Conservation (phyloP, 1,284 basidiomycete genomes). For the Quambalaria eucalypti region DNA sequence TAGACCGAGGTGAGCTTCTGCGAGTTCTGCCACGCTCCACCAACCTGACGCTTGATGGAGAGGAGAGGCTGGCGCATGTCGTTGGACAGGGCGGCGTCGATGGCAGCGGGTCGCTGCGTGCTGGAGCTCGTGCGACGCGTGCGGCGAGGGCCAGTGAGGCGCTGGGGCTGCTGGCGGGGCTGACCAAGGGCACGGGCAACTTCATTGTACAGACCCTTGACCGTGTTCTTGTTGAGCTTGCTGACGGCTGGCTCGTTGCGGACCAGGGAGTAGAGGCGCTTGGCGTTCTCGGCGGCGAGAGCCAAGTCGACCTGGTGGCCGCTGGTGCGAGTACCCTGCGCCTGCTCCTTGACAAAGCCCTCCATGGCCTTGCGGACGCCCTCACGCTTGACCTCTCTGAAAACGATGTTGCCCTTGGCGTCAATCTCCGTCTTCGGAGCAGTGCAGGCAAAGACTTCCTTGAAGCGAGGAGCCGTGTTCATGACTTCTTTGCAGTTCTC, state of each 20-base stretch:
- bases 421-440: constrained; percentile 90
- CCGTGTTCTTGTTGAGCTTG: constrained; percentile 90
- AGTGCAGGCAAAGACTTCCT: constrained; percentile 63
- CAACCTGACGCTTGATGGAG: constrained; percentile 95
- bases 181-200: constrained; percentile 65
- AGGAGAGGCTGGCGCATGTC: constrained; percentile 67
- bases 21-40: constrained; percentile 87
- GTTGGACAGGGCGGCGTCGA: constrained; percentile 7
- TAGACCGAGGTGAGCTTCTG: constrained; percentile 75
- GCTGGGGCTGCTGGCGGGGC: constrained; percentile 46
- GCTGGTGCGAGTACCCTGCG: constrained; percentile 66
- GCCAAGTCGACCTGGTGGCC: constrained; percentile 54
- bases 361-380: constrained; percentile 89
- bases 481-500: constrained; percentile 83
- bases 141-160: constrained; percentile 27
- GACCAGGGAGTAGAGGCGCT: constrained; percentile 93
- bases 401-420: constrained; percentile 84
- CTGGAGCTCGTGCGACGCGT: constrained; percentile 11
- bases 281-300: constrained; percentile 89
- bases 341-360: constrained; percentile 98
- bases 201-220: constrained; percentile 91
- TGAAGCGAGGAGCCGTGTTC: constrained; percentile 74
- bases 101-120: constrained; percentile 65
- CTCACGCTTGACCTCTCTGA: constrained; percentile 85
- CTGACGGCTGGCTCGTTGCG: constrained; percentile 94